Conservation (phyloP, 1,284 basidiomycete genomes). For the Ceratobasidium sp. region DNA sequence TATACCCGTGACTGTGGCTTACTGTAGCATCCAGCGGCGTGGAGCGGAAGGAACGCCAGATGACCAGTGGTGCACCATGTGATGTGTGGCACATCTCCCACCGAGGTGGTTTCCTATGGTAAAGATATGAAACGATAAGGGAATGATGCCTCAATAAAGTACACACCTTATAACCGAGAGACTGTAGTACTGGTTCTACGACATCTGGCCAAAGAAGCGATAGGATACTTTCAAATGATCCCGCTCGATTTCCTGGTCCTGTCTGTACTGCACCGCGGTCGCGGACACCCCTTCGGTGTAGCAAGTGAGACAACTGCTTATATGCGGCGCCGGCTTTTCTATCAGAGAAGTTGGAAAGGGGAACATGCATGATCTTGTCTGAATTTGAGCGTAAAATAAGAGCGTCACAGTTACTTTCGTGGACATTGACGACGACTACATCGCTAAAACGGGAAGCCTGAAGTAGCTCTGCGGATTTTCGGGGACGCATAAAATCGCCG, state of each 20-base stretch:
- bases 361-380: neutral
- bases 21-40: slow-evolving; percentile 24
- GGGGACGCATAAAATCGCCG: slow-evolving; percentile 10
- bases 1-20: neutral
- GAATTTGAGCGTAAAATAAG: neutral
- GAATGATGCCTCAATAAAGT: neutral
- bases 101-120: neutral
- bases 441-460: neutral
- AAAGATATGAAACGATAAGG: neutral
- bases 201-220: slow-evolving; percentile 24
- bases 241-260: neutral
- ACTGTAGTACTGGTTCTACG: slow-evolving; percentile 3
- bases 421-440: slow-evolving; percentile 23
- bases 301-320: neutral
- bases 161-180: slow-evolving; percentile 9
- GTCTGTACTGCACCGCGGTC: too few species aligned
- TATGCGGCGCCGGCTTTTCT: neutral
- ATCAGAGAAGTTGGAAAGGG: neutral
- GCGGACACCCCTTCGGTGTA: neutral
- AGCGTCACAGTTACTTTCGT: slow-evolving; percentile 34
- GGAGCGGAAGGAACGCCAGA: slow-evolving; percentile 19
- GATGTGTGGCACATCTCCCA: slow-evolving; percentile 6
- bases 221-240: neutral
- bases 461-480: neutral
- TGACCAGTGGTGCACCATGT: slow-evolving; percentile 29